Base-by-base conservation (phyloP, 1,284 basidiomycete species). In the Veloporphyrellus conicus region DNA sequence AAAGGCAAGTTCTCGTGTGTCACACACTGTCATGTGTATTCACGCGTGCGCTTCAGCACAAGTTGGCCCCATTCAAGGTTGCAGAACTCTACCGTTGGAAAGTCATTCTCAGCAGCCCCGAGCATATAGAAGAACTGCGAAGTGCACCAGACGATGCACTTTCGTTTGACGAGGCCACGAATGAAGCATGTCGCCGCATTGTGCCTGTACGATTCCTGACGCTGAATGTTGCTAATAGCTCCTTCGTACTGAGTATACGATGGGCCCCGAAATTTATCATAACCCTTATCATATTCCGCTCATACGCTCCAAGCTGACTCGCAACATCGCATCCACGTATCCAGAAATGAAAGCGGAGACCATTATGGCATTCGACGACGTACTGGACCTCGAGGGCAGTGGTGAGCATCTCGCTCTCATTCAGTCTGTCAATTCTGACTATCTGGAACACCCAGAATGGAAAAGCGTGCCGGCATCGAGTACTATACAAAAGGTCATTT, bases 61-160 rank as follows among this genome's bases (percentile, higher is more conserved):
- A 63, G 12, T 58, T 61, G 2, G 46, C 49, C 0, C 56, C 63
- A 3, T 78, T 76, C 66, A 76, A 72, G 48, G 50, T 79, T 1
- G 60, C 75, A 0, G 57, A 63, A 2, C 48, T 68, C 2, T 59
- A 61, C 22, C 53, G 56, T 31, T 78, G 75, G 76, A 47, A 66
- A 0, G 63, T 79, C 15, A 33, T 78, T 20, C 48, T 75, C 1
- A 68, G 57, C 23, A 68, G 59, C 5, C 60, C 51, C 0, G 53
- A 62, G n/a, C 52, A 68, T n/a, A 54, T 74, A 7, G 70, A 74
- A 3, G 75, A 79, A 35, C 39, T 78, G 11, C 58, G 67, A 3
- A 70, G 58, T 28, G 68, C 70, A 1, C 58, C 66, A 0, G 72
- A 72, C 16, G 68, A 72, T 14, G 52, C 60, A 4, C 47, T 77